Base-by-base conservation (phyloP, 225 moss, liverwort and hornwort genomes). In the Antitrichia curtipendula region DNA sequence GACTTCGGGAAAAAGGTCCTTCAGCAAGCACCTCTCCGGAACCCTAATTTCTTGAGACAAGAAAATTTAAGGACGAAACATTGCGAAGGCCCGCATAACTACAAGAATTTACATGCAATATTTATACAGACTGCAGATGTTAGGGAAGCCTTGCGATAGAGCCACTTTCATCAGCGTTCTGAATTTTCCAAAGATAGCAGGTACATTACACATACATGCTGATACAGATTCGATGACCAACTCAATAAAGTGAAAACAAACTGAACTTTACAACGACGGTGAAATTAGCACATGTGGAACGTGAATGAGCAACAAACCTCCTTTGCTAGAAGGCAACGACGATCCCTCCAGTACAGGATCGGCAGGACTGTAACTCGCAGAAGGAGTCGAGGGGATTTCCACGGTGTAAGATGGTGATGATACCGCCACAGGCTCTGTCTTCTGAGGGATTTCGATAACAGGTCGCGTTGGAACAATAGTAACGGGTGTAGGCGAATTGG, bases 401-500 rank as follows among this genome's bases (percentile, higher is more conserved):
- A 85, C 59, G 81, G 84, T 95, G 77, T 89, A 88, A 57, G 95
- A 91, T 27, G 93, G 92, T 23, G 96, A 93, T 34, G 90, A 86
- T 36, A 91, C 90, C 47, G 91, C 89, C 66, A 93, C 71, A 43
- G 95, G 90, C 82, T 86, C 91, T 43, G 88, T 27, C 78, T 92
- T 93, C 73, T 85, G 93, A 54, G 87, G 82, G 71, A 94, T 40
- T 60, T 90, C 89, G 57, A 93, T 73, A 78, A 82, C 65, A 83
- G 93, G 86, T 74, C 91, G 86, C 70, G 82, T 70, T 19, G 92
- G 95, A 81, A 96, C 94, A 82, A 95, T 96, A 85, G 95, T 92
- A 41, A 96, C 96, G 62, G 98, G 98, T 38, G 93, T 84, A 41
- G 94, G 92, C 56, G 98, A 98, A 89, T 83, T 93, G 58, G 90